These are phyloP conservation scores for Laburnicola sp. DNA, from an alignment of 2,329 filamentous ascomycete genomes.

Conservation along the genomic window DNA sequence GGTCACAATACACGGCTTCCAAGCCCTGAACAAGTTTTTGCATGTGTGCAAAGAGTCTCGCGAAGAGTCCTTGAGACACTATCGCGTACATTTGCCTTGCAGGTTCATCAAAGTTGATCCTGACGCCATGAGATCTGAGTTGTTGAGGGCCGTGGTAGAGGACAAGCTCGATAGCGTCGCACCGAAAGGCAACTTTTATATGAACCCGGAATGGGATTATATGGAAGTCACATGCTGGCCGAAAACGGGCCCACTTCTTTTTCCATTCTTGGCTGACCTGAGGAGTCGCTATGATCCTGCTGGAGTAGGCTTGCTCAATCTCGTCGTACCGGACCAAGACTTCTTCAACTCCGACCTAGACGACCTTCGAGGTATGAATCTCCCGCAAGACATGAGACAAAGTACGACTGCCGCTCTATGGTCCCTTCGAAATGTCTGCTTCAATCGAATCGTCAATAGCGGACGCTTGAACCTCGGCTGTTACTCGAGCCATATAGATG, in stretches of 20 bases:
- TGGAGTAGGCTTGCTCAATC: background rate
- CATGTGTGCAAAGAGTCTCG: background rate
- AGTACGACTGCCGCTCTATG: background rate
- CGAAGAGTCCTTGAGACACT: background rate
- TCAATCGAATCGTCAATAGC: background rate
- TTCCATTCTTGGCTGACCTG: background rate
- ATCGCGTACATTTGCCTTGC: background rate
- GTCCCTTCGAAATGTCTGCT: background rate
- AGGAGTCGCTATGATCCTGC: background rate
- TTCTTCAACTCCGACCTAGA: background rate
- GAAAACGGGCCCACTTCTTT: background rate
- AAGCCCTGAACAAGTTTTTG: background rate
- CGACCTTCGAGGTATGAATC: background rate
- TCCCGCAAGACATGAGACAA: background rate
- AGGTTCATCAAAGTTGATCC: background rate
- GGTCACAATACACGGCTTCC: background rate
- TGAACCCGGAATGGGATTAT: background rate
- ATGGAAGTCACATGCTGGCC: background rate
- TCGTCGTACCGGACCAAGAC: background rate
- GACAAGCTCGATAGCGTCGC: background rate
- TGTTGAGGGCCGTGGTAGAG: background rate
- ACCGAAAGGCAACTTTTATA: background rate
- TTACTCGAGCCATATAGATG: background rate
- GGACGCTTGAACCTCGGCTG: background rate
- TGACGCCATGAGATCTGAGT: background rate